Conservation (phyloP, 352 stramenopile species). For the Phytopythium ostracodes region DNA sequence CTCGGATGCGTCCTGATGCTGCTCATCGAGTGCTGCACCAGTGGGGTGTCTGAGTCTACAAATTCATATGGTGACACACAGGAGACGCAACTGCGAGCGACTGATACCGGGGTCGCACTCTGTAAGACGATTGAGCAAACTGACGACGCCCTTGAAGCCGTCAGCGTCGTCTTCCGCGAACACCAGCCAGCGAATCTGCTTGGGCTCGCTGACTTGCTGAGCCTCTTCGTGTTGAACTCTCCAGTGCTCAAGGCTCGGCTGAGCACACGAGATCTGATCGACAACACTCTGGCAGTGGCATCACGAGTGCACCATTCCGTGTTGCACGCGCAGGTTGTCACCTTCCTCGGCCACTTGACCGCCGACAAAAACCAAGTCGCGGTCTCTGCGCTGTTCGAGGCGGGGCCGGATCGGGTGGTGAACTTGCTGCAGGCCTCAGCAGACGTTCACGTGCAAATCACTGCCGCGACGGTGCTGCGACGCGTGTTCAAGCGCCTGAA, state of each 20-base stretch:
- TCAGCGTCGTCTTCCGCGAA: slow-evolving; percentile 34
- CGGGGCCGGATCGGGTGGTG: slow-evolving; percentile 46
- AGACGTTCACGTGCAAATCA: slow-evolving; percentile 21
- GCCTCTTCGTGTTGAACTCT: slow-evolving; percentile 31
- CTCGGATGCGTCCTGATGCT: slow-evolving; percentile 32
- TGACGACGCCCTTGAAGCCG: slow-evolving; percentile 17
- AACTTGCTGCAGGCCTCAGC: slow-evolving; percentile 48
- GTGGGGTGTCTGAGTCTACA: background rate
- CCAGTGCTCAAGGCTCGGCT: slow-evolving; percentile 23
- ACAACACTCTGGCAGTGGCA: slow-evolving; percentile 27
- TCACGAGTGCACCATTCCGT: slow-evolving; percentile 29
- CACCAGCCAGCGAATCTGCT: slow-evolving; percentile 36
- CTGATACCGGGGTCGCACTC: slow-evolving; percentile 22
- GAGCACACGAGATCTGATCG: slow-evolving; percentile 27
- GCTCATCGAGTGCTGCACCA: slow-evolving; percentile 30
- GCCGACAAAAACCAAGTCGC: slow-evolving; percentile 40
- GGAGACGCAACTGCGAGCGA: background rate
- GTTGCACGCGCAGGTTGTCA: slow-evolving; percentile 42
- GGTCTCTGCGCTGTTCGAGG: slow-evolving; percentile 33
- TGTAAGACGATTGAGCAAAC: slow-evolving; percentile 28
- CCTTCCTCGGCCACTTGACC: slow-evolving; percentile 48
- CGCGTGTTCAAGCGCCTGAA: slow-evolving; percentile 63
- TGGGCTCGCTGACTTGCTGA: slow-evolving; percentile 39
- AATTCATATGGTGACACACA: background rate
- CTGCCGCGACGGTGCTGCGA: slow-evolving; percentile 34